phyloP scores from a whole-genome alignment of 2,329 filamentous ascomycete species.

The Ramularia endophylla region DNA sequence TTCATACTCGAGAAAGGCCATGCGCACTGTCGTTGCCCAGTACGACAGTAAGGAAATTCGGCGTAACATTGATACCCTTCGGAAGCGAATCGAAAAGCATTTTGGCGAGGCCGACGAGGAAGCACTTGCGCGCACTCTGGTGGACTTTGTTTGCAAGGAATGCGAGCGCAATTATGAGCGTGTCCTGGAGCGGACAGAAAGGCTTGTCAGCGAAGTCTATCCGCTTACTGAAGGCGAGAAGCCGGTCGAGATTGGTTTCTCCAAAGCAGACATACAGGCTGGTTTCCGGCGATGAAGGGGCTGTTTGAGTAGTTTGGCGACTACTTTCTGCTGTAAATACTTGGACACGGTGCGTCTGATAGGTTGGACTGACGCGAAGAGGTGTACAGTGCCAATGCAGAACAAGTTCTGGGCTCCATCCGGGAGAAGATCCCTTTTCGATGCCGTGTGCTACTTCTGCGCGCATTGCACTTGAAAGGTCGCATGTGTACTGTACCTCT shows the following conservation, averaged over 20 bases:
- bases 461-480: too few species aligned
- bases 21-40: conserved; percentile 76
- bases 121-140: conserved; percentile 54
- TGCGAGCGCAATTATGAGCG: conserved; percentile 53
- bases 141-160: conserved; percentile 54
- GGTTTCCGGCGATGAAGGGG: conserved; percentile 27
- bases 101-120: conserved; percentile 85
- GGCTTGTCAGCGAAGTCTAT: conserved; percentile 40
- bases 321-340: too few species aligned
- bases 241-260: conserved; percentile 37
- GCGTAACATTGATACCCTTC: conserved; percentile 71
- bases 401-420: too few species aligned
- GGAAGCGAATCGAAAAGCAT: conserved; percentile 93
- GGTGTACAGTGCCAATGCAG: too few species aligned
- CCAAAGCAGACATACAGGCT: conserved; percentile 30
- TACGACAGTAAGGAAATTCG: conserved; percentile 81
- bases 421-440: too few species aligned
- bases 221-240: conserved; percentile 34
- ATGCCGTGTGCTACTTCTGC: too few species aligned
- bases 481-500: too few species aligned
- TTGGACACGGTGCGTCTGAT: too few species aligned
- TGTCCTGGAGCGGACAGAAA: conserved; percentile 45
- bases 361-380: too few species aligned
- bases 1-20: conserved; percentile 73
- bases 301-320: not conserved